Evolutionary conservation across 2,329 filamentous ascomycete species (phyloP).

Genomic region (Trichoderma lentiforme): DNA sequence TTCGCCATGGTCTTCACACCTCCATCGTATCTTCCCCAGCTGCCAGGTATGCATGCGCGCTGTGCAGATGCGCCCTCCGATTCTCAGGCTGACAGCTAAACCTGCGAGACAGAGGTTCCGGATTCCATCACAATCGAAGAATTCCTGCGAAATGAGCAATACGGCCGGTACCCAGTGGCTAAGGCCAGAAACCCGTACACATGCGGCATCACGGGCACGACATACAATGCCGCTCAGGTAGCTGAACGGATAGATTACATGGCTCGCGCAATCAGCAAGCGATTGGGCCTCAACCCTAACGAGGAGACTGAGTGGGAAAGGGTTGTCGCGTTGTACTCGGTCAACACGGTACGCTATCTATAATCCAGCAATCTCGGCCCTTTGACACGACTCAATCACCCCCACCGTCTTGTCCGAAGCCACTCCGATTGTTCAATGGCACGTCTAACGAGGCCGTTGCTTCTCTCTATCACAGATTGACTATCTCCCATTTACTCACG

Average conservation of each 20-base stretch:
- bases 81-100: background rate
- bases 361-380: background rate
- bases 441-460: background rate
- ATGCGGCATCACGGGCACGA: conserved; percentile 69
- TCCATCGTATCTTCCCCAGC: conserved; percentile 50
- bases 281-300: conserved; percentile 68
- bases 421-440: background rate
- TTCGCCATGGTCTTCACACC: conserved; percentile 54
- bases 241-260: conserved; percentile 64
- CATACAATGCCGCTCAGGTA: conserved; percentile 62
- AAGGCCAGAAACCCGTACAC: conserved; percentile 69
- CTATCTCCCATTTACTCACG: conserved; percentile 68
- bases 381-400: background rate
- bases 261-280: conserved; percentile 64
- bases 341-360: conserved; percentile 64
- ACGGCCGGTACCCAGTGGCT: conserved; percentile 62
- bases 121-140: conserved; percentile 72
- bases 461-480: conserved; percentile 55
- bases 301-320: conserved; percentile 77
- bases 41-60: conserved; percentile 37
- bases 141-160: conserved; percentile 71
- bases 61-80: background rate
- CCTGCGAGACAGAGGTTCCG: conserved; percentile 50
- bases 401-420: background rate
- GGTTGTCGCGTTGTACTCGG: conserved; percentile 70